A percentile compares a stretch with the other conserved stretches of the same genome.
phyloP scores from a whole-genome alignment of 345 rosid species.

The Passiflora organensis region DNA sequence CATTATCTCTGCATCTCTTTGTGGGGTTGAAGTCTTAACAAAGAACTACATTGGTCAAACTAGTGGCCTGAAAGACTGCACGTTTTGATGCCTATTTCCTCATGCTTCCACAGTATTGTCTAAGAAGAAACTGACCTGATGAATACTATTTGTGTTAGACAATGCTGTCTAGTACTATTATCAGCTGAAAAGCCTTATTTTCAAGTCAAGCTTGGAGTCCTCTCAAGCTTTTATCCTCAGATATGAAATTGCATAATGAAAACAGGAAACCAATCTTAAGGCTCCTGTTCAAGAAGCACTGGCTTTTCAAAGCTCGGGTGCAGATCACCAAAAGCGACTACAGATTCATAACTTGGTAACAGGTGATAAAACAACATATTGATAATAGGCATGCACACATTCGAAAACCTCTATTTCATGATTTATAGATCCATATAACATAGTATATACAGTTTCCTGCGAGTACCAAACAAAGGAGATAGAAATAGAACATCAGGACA shows the following conservation, averaged over 20 bases:
- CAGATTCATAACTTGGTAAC: neutral
- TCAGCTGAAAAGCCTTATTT: neutral
- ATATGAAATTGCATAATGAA: too few species aligned
- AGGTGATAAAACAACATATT: neutral
- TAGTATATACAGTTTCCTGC: constrained; percentile 36
- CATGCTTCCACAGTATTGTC: neutral
- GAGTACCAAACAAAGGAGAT: neutral
- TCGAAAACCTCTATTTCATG: neutral
- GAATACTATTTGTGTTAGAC: neutral
- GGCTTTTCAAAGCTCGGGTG: neutral
- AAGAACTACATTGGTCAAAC: neutral
- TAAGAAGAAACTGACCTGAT: neutral
- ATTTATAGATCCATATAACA: neutral
- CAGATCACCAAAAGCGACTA: neutral
- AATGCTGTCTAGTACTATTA: neutral
- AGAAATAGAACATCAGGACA: neutral
- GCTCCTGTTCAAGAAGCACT: neutral
- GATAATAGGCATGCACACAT: neutral
- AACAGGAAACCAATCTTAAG: too few species aligned
- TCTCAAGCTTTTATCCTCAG: too few species aligned
- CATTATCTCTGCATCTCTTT: neutral
- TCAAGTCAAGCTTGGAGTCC: too few species aligned
- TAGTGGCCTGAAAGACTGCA: constrained; percentile 19
- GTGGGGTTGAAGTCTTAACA: neutral
- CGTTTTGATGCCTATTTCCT: constrained; percentile 15